These are phyloP conservation scores for Podila horticola DNA, from an alignment of 192 early-diverging fungal species.

Conservation along the genomic window DNA sequence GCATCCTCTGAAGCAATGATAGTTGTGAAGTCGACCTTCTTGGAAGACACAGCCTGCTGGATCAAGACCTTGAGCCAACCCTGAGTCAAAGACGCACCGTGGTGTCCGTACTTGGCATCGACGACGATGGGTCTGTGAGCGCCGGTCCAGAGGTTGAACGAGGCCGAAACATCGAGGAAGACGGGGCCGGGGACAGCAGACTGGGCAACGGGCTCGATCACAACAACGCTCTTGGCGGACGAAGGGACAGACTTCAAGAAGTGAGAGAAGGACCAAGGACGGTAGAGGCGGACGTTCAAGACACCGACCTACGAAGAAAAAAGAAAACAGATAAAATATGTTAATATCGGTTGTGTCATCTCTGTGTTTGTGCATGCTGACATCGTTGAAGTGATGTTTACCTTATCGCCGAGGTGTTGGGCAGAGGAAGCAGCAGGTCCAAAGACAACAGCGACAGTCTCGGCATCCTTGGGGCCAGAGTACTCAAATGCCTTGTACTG, in stretches of 20 bases:
- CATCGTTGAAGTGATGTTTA: background rate
- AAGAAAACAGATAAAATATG: background rate
- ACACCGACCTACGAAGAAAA: conserved; percentile 65
- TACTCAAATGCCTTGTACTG: conserved; percentile 87
- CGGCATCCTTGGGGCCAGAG: conserved; percentile 73
- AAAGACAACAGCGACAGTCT: conserved; percentile 83
- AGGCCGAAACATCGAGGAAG: conserved; percentile 78
- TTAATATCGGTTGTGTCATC: no score
- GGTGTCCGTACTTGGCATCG: conserved; percentile 50
- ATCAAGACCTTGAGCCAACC: conserved; percentile 50
- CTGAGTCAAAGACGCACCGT: conserved; percentile 29
- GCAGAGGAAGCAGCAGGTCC: conserved; percentile 68
- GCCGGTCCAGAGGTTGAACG: conserved; percentile 64
- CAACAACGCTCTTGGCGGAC: conserved; percentile 72
- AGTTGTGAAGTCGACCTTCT: conserved; percentile 45
- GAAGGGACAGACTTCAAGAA: conserved; percentile 77
- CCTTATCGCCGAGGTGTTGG: conserved; percentile 56
- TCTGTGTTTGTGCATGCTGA: no score
- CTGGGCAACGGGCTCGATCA: conserved; percentile 73
- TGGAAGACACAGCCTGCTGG: conserved; percentile 28
- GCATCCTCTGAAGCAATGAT: conserved; percentile 10
- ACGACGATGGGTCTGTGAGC: conserved; percentile 54
- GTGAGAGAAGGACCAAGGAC: conserved; percentile 86
- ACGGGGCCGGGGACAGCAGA: conserved; percentile 70
- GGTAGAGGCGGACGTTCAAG: conserved; percentile 79